Base-by-base conservation (phyloP, 805 yeast genomes). In the Lachancea sp. region DNA sequence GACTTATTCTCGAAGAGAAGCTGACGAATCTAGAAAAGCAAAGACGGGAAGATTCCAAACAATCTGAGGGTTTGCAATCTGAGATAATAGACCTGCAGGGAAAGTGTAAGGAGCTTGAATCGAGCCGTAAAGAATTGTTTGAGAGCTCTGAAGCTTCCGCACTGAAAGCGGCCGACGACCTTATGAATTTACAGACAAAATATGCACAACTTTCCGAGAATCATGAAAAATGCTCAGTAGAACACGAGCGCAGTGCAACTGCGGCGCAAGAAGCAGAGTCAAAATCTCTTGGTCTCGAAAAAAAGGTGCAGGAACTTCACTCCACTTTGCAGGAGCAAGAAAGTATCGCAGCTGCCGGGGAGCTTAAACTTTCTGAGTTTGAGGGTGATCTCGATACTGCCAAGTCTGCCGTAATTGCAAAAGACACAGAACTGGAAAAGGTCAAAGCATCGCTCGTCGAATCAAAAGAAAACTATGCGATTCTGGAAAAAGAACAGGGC, bases 41-140 rank as follows among this genome's bases (percentile, higher is more conserved):
- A n/a, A 11, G 34, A 19, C 43, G 46, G 30, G n/a, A 3, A 46
- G 44, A 38, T 30, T 47, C 49, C 6, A 25, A 49, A 6, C 41
- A 44, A 26, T 35, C 38, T 5, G 18, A 17, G 12, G n/a, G 15
- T 3, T 19, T 32, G 18, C 18, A 32, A 32, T 32, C 35, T 17
- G 35, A 32, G 15, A 5, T 32, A 4, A 4, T 15, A 19, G 19
- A 16, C 19, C 35, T 32, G 35, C 12, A 32, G 15, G 16, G 15
- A 16, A 17, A 15, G 11, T 16, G 11, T 3, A 11, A 32, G 11
- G 35, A 8, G 35, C 35, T 32, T 6, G 11, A 32, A 17, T 9
- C 11, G 16, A 32, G 35, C 19, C 35, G 19, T 11, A 19, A 32
- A 32, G 17, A 4, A 17, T 10, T 17, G 9, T 17, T 11, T 11